Evolutionary conservation across 352 stramenopile genomes (phyloP).

Genomic region (Elongisporangium undulatum): DNA sequence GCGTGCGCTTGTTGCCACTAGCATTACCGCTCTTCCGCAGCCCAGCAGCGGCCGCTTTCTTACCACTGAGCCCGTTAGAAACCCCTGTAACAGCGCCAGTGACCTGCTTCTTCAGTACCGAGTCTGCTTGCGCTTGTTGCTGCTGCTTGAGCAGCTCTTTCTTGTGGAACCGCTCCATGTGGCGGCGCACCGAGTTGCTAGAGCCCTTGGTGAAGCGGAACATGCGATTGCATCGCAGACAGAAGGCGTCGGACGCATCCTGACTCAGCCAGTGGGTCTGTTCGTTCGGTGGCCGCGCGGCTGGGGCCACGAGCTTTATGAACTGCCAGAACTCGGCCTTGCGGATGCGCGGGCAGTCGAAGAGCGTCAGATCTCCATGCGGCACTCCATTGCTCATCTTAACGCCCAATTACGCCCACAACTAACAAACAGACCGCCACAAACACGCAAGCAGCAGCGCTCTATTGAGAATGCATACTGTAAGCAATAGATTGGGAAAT

Average conservation of each 20-base stretch:
- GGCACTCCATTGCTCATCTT: conserved; percentile 46
- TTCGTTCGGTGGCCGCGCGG: conserved; percentile 13
- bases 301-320: conserved; percentile 47
- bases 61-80: not conserved
- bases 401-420: not conserved
- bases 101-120: not conserved
- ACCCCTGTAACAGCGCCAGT: not conserved
- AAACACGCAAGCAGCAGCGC: not conserved
- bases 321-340: conserved; percentile 61
- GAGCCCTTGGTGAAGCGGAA: conserved; percentile 55
- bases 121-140: conserved; percentile 14
- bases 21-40: not conserved
- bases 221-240: conserved; percentile 36
- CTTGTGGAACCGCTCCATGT: conserved; percentile 56
- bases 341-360: conserved; percentile 50
- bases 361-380: conserved; percentile 49
- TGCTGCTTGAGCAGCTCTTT: conserved; percentile 32
- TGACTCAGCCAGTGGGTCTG: conserved; percentile 56
- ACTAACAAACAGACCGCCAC: not conserved
- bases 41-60: not conserved
- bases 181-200: conserved; percentile 49
- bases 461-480: not conserved
- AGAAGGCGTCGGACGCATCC: conserved; percentile 45
- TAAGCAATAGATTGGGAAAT: not conserved
- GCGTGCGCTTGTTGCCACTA: not conserved